phyloP scores from a whole-genome alignment of 2,329 filamentous ascomycete species.

The Diaporthe batatas region DNA sequence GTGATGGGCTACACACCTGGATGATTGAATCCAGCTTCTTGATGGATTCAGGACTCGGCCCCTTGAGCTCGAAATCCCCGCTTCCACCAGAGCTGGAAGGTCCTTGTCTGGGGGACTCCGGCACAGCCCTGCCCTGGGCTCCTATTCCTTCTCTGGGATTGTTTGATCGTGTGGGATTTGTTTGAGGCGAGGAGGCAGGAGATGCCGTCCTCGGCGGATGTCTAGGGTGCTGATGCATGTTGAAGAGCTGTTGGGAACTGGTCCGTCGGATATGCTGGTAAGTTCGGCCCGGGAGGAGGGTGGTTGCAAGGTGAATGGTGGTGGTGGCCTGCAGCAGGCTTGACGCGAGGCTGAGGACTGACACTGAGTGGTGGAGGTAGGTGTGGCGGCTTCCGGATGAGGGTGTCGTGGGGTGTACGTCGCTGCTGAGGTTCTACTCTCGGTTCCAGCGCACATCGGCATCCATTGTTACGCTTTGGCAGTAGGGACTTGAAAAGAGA shows the following conservation, averaged over 20 bases:
- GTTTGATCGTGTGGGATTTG: conserved; percentile 79
- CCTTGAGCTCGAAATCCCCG: conserved; percentile 57
- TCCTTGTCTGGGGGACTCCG: conserved; percentile 60
- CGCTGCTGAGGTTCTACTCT: conserved; percentile 44
- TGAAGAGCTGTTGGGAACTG: conserved; percentile 45
- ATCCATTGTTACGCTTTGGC: conserved; percentile 51
- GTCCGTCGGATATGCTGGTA: conserved; percentile 39
- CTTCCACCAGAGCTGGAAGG: conserved; percentile 62
- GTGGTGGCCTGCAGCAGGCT: neutral
- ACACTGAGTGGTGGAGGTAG: neutral
- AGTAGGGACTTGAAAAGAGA: conserved; percentile 23
- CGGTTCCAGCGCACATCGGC: conserved; percentile 53
- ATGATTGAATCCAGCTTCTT: conserved; percentile 94
- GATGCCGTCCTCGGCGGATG: conserved; percentile 79
- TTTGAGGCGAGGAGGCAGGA: conserved; percentile 78
- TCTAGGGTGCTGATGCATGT: conserved; percentile 93
- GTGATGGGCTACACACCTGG: conserved; percentile 69
- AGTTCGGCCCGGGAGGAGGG: neutral
- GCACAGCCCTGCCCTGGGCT: conserved; percentile 54
- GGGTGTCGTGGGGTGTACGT: conserved; percentile 25
- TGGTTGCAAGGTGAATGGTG: neutral
- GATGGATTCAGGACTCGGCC: conserved; percentile 75
- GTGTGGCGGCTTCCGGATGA: conserved; percentile 8
- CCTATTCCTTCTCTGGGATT: conserved; percentile 75
- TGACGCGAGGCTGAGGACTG: neutral